Percentiles rank a stretch among this genome's conserved stretches.
Evolutionary conservation across 2,329 filamentous ascomycete species (phyloP).

Genomic region (Monilinia laxa): DNA sequence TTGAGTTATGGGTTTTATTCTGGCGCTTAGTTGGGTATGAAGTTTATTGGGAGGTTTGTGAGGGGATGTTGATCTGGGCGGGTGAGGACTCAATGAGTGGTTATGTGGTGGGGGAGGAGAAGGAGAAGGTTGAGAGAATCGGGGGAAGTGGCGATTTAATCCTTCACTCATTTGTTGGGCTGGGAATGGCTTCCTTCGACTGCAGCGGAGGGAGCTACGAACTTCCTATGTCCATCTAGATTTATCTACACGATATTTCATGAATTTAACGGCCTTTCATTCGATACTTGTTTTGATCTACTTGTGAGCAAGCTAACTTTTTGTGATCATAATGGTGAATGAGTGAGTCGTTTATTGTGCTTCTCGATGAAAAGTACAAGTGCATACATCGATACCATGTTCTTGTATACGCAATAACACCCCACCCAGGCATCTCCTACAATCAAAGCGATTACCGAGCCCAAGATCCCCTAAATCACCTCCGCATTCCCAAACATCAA

Average conservation of each 20-base stretch:
- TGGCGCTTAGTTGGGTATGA: neutral
- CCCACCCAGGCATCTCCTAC: neutral
- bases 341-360: neutral
- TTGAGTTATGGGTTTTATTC: conserved; percentile 7
- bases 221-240: conserved; percentile 3
- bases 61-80: too few species aligned
- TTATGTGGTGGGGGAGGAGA: neutral
- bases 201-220: neutral
- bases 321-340: neutral
- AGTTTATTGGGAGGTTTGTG: neutral
- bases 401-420: neutral
- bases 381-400: neutral
- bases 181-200: neutral
- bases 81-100: too few species aligned
- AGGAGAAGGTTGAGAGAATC: too few species aligned
- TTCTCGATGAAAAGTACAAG: neutral
- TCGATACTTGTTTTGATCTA: neutral
- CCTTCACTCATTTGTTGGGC: neutral
- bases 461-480: too few species aligned
- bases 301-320: neutral
- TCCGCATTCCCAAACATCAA: too few species aligned
- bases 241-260: neutral
- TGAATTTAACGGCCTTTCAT: neutral
- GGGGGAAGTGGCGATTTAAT: neutral
- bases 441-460: neutral